Conservation (phyloP, 2,329 filamentous ascomycete genomes). For the Bimuria novae-zelandiae region DNA sequence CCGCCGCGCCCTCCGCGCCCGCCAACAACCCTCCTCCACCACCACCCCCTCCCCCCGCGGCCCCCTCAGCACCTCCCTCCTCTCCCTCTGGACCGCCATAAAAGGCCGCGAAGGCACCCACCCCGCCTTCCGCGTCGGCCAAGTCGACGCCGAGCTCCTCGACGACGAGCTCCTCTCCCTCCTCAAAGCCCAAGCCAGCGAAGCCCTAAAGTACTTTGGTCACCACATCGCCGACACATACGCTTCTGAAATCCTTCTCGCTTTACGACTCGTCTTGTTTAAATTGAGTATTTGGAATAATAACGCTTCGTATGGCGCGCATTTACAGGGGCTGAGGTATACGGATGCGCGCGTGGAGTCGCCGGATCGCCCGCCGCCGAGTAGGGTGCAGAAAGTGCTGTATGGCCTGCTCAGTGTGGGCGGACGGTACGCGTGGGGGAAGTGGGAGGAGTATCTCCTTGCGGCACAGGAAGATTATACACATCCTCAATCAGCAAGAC, state of each 20-base stretch:
- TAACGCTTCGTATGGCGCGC: slow-evolving; percentile 90
- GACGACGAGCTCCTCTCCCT: slow-evolving; percentile 91
- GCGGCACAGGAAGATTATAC: slow-evolving; percentile 77
- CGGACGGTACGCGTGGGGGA: slow-evolving; percentile 86
- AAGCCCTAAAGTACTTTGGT: slow-evolving; percentile 85
- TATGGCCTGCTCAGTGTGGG: slow-evolving; percentile 87
- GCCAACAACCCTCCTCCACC: slow-evolving; percentile 56
- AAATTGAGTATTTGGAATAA: slow-evolving; percentile 98
- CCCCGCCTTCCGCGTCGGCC: slow-evolving; percentile 89
- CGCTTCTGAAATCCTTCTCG: slow-evolving; percentile 80
- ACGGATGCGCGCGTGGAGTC: slow-evolving; percentile 73
- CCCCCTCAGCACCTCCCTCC: slow-evolving; percentile 55
- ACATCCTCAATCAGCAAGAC: slow-evolving; percentile 53
- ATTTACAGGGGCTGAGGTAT: slow-evolving; percentile 88
- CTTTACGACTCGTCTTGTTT: slow-evolving; percentile 79
- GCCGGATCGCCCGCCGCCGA: slow-evolving; percentile 66
- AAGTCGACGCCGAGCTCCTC: slow-evolving; percentile 92
- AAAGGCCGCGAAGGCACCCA: slow-evolving; percentile 76
- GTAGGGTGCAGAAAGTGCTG: slow-evolving; percentile 78
- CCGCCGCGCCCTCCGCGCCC: slow-evolving; percentile 77
- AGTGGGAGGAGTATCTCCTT: slow-evolving; percentile 87
- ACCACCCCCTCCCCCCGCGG: slow-evolving; percentile 48
- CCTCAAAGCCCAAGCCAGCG: slow-evolving; percentile 81
- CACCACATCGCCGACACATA: slow-evolving; percentile 81
- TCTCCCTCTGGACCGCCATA: slow-evolving; percentile 70